phyloP scores from a whole-genome alignment of 345 rosid genomes.

The Pistacia vera region DNA sequence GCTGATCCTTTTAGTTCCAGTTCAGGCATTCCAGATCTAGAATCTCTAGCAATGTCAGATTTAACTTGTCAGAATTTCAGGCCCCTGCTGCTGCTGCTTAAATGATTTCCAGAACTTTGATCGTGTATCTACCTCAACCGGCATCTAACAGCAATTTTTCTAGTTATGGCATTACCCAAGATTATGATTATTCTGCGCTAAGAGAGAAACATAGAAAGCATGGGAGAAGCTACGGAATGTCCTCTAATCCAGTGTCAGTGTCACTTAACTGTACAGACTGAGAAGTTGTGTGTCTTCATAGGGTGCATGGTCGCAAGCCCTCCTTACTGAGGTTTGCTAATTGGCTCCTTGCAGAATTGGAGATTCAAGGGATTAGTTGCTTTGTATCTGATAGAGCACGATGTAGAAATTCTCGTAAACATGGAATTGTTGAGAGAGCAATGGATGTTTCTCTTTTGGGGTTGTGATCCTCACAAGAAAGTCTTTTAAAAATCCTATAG shows the following conservation, averaged over 20 bases:
- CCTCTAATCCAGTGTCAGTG: conserved; percentile 50
- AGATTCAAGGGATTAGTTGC: conserved; percentile 92
- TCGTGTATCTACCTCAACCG: conserved; percentile 46
- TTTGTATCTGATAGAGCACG: conserved; percentile 80
- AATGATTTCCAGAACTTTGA: conserved; percentile 48
- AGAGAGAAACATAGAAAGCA: conserved; percentile 44
- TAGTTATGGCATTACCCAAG: conserved; percentile 36
- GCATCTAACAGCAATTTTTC: conserved; percentile 48
- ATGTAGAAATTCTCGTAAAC: conserved; percentile 72
- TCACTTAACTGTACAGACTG: conserved; percentile 66
- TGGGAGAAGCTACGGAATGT: conserved; percentile 38
- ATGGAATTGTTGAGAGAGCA: conserved; percentile 66
- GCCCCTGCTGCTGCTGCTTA: conserved; percentile 34
- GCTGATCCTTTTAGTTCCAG: conserved; percentile 58
- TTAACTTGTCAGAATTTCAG: conserved; percentile 41
- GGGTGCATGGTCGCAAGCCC: conserved; percentile 86
- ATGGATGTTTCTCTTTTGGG: conserved; percentile 90
- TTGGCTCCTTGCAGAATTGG: conserved; percentile 91
- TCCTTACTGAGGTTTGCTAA: conserved; percentile 72
- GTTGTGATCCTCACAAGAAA: conserved; percentile 78
- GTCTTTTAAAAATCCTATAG: conserved; percentile 79
- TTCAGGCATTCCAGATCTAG: conserved; percentile 54
- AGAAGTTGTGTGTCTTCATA: conserved; percentile 80
- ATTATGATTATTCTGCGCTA: conserved; percentile 29
- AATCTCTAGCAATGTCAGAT: conserved; percentile 38